phyloP scores from a whole-genome alignment of 2,329 filamentous ascomycete genomes.

The Leptographium procerum region DNA sequence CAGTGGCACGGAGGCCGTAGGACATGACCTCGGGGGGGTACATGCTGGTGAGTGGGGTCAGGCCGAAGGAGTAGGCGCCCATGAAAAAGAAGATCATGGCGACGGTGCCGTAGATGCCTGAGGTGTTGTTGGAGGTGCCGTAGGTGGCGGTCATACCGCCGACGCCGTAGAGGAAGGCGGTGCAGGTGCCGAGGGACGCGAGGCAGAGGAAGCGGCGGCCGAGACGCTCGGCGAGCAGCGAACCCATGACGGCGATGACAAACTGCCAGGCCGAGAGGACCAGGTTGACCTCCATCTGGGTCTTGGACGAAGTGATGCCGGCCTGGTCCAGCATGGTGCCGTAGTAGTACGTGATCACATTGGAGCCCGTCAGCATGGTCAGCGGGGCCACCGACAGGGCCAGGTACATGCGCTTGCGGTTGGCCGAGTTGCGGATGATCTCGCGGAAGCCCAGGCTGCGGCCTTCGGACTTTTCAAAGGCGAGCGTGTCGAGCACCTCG shows the following conservation, averaged over 20 bases:
- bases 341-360: constrained; percentile 11
- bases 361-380: constrained; percentile 12
- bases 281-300: constrained; percentile 14
- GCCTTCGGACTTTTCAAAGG: constrained; percentile 8
- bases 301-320: constrained; percentile 11
- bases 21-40: constrained; percentile 29
- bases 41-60: constrained; percentile 35
- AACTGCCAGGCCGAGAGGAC: constrained; percentile 13
- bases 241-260: constrained; percentile 12
- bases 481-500: constrained; percentile 29
- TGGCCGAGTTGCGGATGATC: constrained; percentile 6
- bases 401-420: constrained; percentile 6
- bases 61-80: constrained; percentile 38
- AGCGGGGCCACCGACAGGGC: constrained; percentile 9
- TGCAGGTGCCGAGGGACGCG: constrained; percentile 27
- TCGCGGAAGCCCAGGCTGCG: constrained; percentile 6
- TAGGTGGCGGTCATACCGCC: constrained; percentile 33
- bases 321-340: constrained; percentile 12
- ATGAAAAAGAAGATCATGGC: constrained; percentile 44
- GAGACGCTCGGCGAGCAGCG: constrained; percentile 13
- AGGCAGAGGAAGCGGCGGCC: constrained; percentile 19
- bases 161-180: constrained; percentile 15
- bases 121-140: background rate
- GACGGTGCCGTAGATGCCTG: constrained; percentile 16
- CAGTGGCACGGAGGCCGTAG: constrained; percentile 27